Percentiles rank a stretch among this genome's conserved stretches.
These are phyloP conservation scores for Cenchrus purpureus DNA, from an alignment of 176 grass and related monocot species.

Conservation along the genomic window DNA sequence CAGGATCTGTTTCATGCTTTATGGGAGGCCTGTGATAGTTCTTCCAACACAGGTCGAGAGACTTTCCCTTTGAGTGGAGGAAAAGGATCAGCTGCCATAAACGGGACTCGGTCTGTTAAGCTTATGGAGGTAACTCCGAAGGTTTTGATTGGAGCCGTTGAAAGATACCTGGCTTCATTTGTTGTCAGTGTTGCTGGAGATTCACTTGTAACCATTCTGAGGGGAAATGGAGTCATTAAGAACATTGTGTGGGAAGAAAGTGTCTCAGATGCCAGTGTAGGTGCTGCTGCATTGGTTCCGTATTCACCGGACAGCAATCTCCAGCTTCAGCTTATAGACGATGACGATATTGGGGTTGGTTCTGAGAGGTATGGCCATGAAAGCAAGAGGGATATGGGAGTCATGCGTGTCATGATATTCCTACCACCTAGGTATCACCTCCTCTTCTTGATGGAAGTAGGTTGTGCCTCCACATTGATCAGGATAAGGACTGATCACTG, in stretches of 20 bases:
- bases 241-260: conserved; percentile 80
- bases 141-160: conserved; percentile 73
- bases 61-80: conserved; percentile 77
- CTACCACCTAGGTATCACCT: conserved; percentile 93
- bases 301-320: conserved; percentile 59
- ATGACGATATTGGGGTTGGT: conserved; percentile 41
- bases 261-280: conserved; percentile 40
- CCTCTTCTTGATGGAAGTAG: conserved; percentile 95
- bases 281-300: conserved; percentile 72
- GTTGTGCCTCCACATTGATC: conserved; percentile 71
- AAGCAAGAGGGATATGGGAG: conserved; percentile 72
- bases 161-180: conserved; percentile 76
- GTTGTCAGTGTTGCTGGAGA: conserved; percentile 71
- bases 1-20: conserved; percentile 80
- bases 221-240: conserved; percentile 69
- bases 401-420: conserved; percentile 77
- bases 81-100: conserved; percentile 73
- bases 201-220: conserved; percentile 65
- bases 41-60: conserved; percentile 71
- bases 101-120: conserved; percentile 85
- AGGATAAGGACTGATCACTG: conserved; percentile 94
- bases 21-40: conserved; percentile 86
- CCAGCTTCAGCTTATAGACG: conserved; percentile 55
- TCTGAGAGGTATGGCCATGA: conserved; percentile 31
- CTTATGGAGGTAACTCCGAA: conserved; percentile 78